Percentiles rank a stretch among this genome's conserved stretches.
Evolutionary conservation across 345 rosid species (phyloP).

Genomic region (Aegle marmelos): DNA sequence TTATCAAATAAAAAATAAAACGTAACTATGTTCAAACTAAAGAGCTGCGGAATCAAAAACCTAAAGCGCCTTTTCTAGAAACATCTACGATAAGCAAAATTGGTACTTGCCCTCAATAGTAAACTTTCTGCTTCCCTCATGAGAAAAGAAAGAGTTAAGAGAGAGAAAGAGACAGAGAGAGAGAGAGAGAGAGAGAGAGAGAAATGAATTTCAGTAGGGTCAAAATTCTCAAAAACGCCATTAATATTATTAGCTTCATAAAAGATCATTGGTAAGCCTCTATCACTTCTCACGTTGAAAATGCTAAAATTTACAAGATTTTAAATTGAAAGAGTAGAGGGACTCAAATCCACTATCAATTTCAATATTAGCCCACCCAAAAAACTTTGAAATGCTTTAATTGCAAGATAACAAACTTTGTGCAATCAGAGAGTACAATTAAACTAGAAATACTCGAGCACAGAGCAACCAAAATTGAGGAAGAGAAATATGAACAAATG

Average conservation of each 20-base stretch:
- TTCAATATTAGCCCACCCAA: background rate
- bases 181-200: background rate
- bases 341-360: background rate
- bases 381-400: background rate
- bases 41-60: background rate
- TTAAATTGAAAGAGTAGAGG: background rate
- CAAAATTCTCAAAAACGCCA: background rate
- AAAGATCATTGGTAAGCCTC: background rate
- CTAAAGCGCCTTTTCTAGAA: background rate
- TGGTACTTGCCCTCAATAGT: background rate
- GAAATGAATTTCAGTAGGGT: background rate
- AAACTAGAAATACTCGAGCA: background rate
- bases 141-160: background rate
- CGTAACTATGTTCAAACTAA: background rate
- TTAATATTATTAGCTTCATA: background rate
- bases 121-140: background rate
- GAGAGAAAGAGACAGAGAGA: no score
- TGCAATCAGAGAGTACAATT: background rate
- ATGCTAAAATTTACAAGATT: background rate
- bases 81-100: background rate
- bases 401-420: background rate
- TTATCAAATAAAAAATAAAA: background rate
- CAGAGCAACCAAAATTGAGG: background rate
- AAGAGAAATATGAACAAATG: background rate
- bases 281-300: background rate